Evolutionary conservation across 176 grass and related monocot species (phyloP), one percentile per base, ranked within the genome.

Genomic region (Echinochloa phyllopogon): DNA sequence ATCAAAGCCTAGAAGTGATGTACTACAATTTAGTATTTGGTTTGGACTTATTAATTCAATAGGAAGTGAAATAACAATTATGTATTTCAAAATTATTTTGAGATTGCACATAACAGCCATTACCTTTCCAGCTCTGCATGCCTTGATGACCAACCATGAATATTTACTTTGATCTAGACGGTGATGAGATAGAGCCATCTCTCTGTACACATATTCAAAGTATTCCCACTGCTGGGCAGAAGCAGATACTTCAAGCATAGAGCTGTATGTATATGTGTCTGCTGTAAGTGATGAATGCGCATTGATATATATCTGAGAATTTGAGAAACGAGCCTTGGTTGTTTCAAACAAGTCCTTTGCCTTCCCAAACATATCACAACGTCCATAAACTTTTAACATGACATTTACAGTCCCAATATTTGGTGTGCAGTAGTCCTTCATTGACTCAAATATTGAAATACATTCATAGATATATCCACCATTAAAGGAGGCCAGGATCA

Each of bases 161-260:
- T 91, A 79, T 87, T 95, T 98, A 14, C 51, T 90, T 88, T 93
- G 92, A 86, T 95, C 91, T 72, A 95, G 72, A 70, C 87, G 75
- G 68, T 84, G 81, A 74, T 84, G 90, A 87, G 83, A 84, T 7
- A 98, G 84, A 71, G 55, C 52, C 95, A 98, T 95, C 79, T 95
- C 89, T 89, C 85, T 95, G 45, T 98, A 98, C 18, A 98, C 91
- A 88, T 93, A 91, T 79, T 98, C 95, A 33, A 98, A 98, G 78
- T 95, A 98, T 70, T 98, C 95, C 95, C 95, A 98, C 85, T 98
- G 95, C 69, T 93, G 87, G 4, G 90, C 85, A 85, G 88, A 91
- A 57, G 93, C 89, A 81, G 86, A 89, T 79, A 76, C 82, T 78
- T 98, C 92, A 64, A 98, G 93, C 83, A 98, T 98, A 76, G 90